Evolutionary conservation across 306 rosid species (phyloP).

Genomic region (Acacia melanoxylon): DNA sequence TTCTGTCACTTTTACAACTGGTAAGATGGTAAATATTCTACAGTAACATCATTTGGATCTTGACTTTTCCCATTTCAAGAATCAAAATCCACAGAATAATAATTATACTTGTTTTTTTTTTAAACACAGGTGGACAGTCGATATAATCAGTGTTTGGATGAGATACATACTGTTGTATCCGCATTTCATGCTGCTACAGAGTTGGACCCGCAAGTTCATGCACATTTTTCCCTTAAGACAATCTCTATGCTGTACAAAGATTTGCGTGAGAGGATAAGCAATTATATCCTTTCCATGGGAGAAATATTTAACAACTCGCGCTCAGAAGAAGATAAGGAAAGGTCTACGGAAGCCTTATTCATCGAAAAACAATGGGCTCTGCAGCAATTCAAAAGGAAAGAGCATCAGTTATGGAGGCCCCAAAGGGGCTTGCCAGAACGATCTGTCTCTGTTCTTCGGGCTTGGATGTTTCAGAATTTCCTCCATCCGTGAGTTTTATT

Average conservation of each 20-base stretch:
- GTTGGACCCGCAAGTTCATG: slow-evolving; percentile 68
- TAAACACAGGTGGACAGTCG: slow-evolving; percentile 67
- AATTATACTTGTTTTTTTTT: slow-evolving; percentile 4
- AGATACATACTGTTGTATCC: slow-evolving; percentile 75
- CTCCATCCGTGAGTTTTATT: slow-evolving; percentile 83
- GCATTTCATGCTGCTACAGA: slow-evolving; percentile 89
- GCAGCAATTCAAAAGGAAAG: slow-evolving; percentile 80
- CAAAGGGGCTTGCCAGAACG: slow-evolving; percentile 96
- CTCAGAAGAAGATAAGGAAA: slow-evolving; percentile 50
- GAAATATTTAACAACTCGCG: slow-evolving; percentile 38
- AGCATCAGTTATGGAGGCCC: slow-evolving; percentile 85
- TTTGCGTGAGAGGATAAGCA: slow-evolving; percentile 79
- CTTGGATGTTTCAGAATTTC: slow-evolving; percentile 97
- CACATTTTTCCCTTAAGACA: slow-evolving; percentile 69
- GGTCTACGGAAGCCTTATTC: slow-evolving; percentile 60
- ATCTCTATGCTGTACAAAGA: slow-evolving; percentile 60
- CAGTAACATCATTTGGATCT: neutral
- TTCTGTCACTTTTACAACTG: slow-evolving; percentile 71
- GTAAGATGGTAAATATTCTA: slow-evolving; percentile 39
- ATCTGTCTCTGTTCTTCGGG: slow-evolving; percentile 84
- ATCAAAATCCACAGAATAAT: neutral
- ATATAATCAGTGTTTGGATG: slow-evolving; percentile 76
- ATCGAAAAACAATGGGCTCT: slow-evolving; percentile 83
- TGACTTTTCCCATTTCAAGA: neutral
- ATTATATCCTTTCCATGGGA: slow-evolving; percentile 55